phyloP scores from a whole-genome alignment of 192 early-diverging fungal species.

The Entophlyctis helioformis region DNA sequence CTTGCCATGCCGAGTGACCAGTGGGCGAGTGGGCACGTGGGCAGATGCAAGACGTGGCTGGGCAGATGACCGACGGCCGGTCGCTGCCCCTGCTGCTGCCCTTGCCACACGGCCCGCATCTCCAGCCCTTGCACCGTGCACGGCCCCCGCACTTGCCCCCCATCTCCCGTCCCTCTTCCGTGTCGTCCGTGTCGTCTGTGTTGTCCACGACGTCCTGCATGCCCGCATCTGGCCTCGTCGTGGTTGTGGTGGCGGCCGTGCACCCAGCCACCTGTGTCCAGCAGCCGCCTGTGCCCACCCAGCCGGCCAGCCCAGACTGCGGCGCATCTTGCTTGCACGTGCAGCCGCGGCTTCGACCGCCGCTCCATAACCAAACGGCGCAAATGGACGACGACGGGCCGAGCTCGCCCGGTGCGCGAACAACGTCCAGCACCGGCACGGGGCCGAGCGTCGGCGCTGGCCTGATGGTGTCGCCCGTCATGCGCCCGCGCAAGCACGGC shows the following conservation, averaged over 20 bases:
- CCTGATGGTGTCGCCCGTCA: too few relatives aligned
- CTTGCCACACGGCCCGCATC: constrained; percentile 26
- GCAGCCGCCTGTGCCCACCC: neutral
- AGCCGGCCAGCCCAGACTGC: neutral
- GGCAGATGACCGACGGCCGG: constrained; percentile 33
- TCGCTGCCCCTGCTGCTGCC: constrained; percentile 28
- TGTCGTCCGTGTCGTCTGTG: too few relatives aligned
- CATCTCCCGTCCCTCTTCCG: too few relatives aligned
- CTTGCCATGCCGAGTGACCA: constrained; percentile 46
- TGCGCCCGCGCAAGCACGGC: too few relatives aligned
- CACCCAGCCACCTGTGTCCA: neutral
- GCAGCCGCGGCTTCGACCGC: too few relatives aligned
- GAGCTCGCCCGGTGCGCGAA: too few relatives aligned
- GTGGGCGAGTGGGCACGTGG: constrained; percentile 13
- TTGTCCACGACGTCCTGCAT: constrained; percentile 48
- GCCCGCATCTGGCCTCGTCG: constrained; percentile 23
- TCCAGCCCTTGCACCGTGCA: constrained; percentile 28
- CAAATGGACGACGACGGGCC: too few relatives aligned
- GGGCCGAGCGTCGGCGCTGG: too few relatives aligned
- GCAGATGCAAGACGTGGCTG: constrained; percentile 49
- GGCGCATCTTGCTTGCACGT: neutral
- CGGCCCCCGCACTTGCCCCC: constrained; percentile 25
- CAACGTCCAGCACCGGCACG: too few relatives aligned
- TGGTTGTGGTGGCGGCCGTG: neutral
- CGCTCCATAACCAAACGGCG: too few relatives aligned